Evolutionary conservation across 2,329 filamentous ascomycete genomes (phyloP).

Genomic region (Ambrosiella beaveri): DNA sequence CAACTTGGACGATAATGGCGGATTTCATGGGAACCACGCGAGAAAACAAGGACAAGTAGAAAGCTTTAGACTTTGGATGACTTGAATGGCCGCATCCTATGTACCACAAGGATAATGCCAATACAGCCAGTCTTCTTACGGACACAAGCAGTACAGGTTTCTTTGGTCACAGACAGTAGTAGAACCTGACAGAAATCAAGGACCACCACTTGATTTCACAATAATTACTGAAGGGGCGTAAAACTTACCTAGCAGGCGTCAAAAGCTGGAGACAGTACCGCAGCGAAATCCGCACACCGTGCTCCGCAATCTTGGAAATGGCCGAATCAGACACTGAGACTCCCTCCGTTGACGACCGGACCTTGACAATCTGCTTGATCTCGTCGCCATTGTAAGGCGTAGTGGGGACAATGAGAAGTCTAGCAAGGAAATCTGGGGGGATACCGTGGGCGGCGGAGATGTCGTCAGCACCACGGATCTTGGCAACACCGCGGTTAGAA

Average conservation of each 20-base stretch:
- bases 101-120: no score
- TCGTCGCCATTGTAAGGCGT: slow-evolving; percentile 75
- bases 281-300: slow-evolving; percentile 77
- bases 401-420: slow-evolving; percentile 90
- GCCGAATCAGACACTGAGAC: slow-evolving; percentile 66
- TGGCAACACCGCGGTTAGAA: slow-evolving; percentile 86
- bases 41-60: no score
- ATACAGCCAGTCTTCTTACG: no score
- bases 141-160: no score
- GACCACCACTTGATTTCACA: no score
- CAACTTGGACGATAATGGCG: no score
- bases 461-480: slow-evolving; percentile 73
- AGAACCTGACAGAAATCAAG: no score
- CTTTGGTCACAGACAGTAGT: no score
- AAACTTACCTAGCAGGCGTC: slow-evolving; percentile 55
- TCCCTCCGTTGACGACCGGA: slow-evolving; percentile 67
- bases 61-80: no score
- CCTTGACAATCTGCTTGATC: slow-evolving; percentile 79
- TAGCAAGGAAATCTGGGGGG: slow-evolving; percentile 80
- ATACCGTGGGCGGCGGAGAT: slow-evolving; percentile 82
- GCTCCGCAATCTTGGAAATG: slow-evolving; percentile 68
- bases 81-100: no score
- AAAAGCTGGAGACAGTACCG: slow-evolving; percentile 86
- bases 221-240: background rate
- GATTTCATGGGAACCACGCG: no score